These are phyloP conservation scores for Hibiscus syriacus DNA, from an alignment of 345 rosid genomes.

Conservation along the genomic window DNA sequence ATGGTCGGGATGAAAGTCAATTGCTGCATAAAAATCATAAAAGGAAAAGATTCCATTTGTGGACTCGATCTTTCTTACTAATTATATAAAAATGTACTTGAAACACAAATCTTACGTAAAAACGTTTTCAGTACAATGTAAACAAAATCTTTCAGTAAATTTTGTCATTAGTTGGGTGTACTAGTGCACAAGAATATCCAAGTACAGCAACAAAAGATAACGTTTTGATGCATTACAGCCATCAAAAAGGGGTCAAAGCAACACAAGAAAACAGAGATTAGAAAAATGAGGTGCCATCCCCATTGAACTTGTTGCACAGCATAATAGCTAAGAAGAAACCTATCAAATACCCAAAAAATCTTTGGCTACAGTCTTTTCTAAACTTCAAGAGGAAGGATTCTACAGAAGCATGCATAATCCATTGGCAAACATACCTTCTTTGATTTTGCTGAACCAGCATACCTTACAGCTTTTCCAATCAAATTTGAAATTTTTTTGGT, in stretches of 20 bases:
- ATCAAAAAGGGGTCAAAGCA: background rate
- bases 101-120: background rate
- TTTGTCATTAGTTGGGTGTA: background rate
- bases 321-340: background rate
- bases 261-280: background rate
- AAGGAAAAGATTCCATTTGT: background rate
- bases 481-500: slow-evolving; percentile 75
- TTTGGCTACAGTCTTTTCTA: background rate
- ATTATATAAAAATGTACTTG: background rate
- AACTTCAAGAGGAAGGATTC: background rate
- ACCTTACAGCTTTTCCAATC: slow-evolving; percentile 78
- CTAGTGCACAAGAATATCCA: background rate
- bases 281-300: background rate
- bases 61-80: too few relatives aligned
- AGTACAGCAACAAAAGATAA: background rate
- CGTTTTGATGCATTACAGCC: background rate
- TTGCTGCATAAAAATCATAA: slow-evolving; percentile 46
- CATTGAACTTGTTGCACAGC: background rate
- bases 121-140: background rate
- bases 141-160: background rate
- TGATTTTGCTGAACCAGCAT: slow-evolving; percentile 77
- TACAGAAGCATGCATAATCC: slow-evolving; percentile 1
- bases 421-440: slow-evolving; percentile 56
- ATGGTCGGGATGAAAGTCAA: slow-evolving; percentile 70
- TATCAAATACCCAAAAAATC: background rate